These are phyloP conservation scores for Actinomucor elegans DNA, from an alignment of 371 early-diverging fungal species.

Conservation along the genomic window DNA sequence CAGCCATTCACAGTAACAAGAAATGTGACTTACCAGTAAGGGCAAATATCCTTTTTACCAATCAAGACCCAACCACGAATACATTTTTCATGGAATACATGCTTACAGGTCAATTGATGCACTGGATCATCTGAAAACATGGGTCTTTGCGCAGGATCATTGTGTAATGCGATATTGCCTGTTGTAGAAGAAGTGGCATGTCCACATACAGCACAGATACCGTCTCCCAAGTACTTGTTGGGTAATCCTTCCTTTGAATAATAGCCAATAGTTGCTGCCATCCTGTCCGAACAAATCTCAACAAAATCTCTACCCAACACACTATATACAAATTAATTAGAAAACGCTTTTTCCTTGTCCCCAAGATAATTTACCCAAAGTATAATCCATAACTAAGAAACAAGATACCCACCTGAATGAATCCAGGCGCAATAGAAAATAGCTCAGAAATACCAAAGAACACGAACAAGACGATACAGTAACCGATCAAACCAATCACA, in stretches of 20 bases:
- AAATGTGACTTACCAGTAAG: slow-evolving; percentile 72
- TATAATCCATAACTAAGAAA: slow-evolving; percentile 67
- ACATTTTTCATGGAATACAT: slow-evolving; percentile 89
- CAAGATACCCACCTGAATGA: slow-evolving; percentile 51
- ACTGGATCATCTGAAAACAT: slow-evolving; percentile 51
- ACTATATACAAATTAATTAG: slow-evolving; percentile 33
- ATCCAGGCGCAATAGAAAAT: slow-evolving; percentile 37
- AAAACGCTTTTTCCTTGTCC: too few species aligned
- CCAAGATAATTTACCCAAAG: slow-evolving; percentile 65
- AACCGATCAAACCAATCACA: slow-evolving; percentile 63
- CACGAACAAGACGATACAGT: slow-evolving; percentile 52
- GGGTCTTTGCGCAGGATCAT: slow-evolving; percentile 23
- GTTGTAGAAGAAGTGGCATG: slow-evolving; percentile 34
- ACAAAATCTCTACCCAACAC: slow-evolving; percentile 84
- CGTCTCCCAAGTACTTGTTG: slow-evolving; percentile 66
- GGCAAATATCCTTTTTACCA: slow-evolving; percentile 93
- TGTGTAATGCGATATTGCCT: slow-evolving; percentile 14
- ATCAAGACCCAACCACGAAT: slow-evolving; percentile 95
- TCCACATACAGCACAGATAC: slow-evolving; percentile 86
- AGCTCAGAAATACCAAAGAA: slow-evolving; percentile 60
- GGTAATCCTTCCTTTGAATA: slow-evolving; percentile 71
- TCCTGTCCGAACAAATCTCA: slow-evolving; percentile 79
- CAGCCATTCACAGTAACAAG: background rate
- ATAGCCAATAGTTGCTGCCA: slow-evolving; percentile 81
- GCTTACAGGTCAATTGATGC: slow-evolving; percentile 74